Conservation (phyloP, 805 yeast genomes). For the Starmerella geochares region DNA sequence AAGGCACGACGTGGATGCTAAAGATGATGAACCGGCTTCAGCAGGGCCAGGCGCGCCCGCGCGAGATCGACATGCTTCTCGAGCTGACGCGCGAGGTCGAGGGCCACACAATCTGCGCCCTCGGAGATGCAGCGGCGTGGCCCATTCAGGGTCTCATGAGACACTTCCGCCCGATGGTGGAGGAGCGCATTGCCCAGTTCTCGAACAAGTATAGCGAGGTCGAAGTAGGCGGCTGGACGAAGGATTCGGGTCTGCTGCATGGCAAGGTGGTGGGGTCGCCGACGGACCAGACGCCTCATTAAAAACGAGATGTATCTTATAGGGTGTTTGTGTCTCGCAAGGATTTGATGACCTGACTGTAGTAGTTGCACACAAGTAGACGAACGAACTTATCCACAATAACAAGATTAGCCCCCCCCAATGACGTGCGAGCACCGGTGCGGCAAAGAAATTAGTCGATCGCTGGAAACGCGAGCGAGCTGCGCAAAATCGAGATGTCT, state of each 20-base stretch:
- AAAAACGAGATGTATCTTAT: conserved; percentile 5
- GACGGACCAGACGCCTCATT: conserved; percentile 20
- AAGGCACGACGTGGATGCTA: conserved; percentile 78
- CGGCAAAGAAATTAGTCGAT: no score
- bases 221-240: conserved; percentile 70
- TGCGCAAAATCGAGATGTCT: no score
- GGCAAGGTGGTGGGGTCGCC: conserved; percentile 51
- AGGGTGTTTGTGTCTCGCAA: neutral
- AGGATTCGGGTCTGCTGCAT: conserved; percentile 45
- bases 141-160: conserved; percentile 82
- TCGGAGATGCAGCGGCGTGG: conserved; percentile 92
- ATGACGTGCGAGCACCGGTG: no score
- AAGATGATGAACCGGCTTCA: conserved; percentile 77
- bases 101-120: conserved; percentile 85
- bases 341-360: neutral
- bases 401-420: no score
- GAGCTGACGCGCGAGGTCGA: conserved; percentile 81
- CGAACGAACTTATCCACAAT: neutral
- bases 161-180: conserved; percentile 73
- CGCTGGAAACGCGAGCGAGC: no score
- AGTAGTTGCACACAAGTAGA: conserved; percentile 5
- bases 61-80: conserved; percentile 73
- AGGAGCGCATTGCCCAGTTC: conserved; percentile 61
- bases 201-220: conserved; percentile 42
- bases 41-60: conserved; percentile 66